Evolutionary conservation across 2,329 filamentous ascomycete genomes (phyloP).

Genomic region (Nigrospora oryzae): DNA sequence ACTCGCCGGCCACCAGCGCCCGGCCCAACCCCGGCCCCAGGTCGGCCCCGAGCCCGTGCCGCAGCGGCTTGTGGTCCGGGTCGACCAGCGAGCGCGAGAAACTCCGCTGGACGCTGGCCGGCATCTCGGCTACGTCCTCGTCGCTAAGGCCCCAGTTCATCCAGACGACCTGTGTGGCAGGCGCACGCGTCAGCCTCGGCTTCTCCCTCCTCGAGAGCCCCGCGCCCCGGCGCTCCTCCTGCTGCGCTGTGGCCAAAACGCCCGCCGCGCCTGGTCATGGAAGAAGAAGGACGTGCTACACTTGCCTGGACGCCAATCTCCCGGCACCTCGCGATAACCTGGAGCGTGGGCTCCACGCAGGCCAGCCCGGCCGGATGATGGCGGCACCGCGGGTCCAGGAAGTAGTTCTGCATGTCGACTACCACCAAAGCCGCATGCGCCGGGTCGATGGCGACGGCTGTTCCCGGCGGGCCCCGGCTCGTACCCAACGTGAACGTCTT

Average conservation of each 20-base stretch:
- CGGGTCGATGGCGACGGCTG: conserved; percentile 28
- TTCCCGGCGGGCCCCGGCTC: conserved; percentile 16
- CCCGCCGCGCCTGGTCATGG: neutral
- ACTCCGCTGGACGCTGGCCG: conserved; percentile 35
- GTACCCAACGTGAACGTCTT: conserved; percentile 13
- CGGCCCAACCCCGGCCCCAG: conserved; percentile 33
- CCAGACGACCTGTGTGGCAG: conserved; percentile 32
- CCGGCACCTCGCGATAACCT: conserved; percentile 35
- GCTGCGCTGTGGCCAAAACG: too few species aligned
- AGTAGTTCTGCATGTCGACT: conserved; percentile 46
- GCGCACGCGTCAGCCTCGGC: neutral
- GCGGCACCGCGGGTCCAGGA: conserved; percentile 32
- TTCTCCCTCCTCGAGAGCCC: neutral
- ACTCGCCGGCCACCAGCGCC: conserved; percentile 41
- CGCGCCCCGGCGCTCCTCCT: neutral
- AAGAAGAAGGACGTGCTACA: neutral
- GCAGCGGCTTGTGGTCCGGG: conserved; percentile 5
- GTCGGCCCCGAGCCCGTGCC: conserved; percentile 35
- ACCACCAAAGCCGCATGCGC: conserved; percentile 36
- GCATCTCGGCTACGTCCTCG: conserved; percentile 38
- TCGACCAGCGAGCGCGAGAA: conserved; percentile 33
- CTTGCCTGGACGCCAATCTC: conserved; percentile 36
- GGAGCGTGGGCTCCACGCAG: conserved; percentile 28
- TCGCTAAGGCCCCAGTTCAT: conserved; percentile 50
- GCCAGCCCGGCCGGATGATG: conserved; percentile 29